phyloP scores from a whole-genome alignment of 257 asterid species.

The Nicotiana attenuata region DNA sequence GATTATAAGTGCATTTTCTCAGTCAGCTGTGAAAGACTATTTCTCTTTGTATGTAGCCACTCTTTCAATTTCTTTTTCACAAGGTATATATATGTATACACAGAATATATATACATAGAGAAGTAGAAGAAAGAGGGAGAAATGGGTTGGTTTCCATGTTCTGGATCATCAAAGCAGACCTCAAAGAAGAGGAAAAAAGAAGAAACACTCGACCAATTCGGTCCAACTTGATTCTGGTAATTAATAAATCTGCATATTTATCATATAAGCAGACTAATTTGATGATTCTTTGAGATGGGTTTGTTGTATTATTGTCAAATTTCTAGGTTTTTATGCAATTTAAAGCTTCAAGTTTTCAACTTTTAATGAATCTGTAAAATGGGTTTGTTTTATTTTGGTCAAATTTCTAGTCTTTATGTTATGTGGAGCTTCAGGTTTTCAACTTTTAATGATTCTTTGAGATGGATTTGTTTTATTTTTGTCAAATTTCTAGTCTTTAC shows the following conservation, averaged over 20 bases:
- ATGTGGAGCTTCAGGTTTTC: not conserved
- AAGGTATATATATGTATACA: not conserved
- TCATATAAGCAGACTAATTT: not conserved
- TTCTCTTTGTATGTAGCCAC: not conserved
- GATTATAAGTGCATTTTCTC: not conserved
- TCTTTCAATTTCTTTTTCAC: not conserved
- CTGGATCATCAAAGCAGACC: conserved; percentile 36
- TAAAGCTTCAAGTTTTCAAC: not conserved
- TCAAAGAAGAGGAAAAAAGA: conserved; percentile 36
- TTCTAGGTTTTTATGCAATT: not conserved
- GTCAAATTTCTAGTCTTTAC: not conserved
- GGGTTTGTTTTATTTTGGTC: not conserved
- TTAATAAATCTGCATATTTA: not conserved
- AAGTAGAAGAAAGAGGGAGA: conserved; percentile 11
- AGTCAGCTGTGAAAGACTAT: not conserved
- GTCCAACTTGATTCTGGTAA: conserved; percentile 38
- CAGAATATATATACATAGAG: not conserved
- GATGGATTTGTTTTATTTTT: too few species aligned
- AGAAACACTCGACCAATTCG: conserved; percentile 33
- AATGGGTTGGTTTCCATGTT: conserved; percentile 83
- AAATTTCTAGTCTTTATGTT: not conserved
- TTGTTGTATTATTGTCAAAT: too few species aligned
- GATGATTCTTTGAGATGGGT: too few species aligned
- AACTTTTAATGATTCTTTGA: too few species aligned
- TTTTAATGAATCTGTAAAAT: not conserved